Base-by-base conservation (phyloP, 2,329 filamentous ascomycete genomes). In the Magnaporthiopsis incrustans region DNA sequence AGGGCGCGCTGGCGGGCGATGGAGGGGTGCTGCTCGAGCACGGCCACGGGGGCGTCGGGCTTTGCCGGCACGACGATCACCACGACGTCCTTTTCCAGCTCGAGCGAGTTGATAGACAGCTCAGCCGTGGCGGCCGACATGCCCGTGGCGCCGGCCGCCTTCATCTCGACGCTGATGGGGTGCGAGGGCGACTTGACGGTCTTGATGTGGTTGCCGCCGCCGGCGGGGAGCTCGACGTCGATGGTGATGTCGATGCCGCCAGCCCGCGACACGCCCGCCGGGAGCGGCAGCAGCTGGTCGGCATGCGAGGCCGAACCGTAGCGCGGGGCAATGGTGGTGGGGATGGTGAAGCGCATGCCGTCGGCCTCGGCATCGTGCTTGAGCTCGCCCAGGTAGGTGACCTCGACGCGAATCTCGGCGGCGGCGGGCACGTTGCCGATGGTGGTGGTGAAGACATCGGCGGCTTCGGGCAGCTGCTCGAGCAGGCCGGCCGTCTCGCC, bases 341-440 rank as follows among this genome's bases (percentile, higher is more conserved):
- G 89, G 5, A 92, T 83, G 5, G 84, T 91, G 70, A 89, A 89
- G 8, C 88, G 82, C 32, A 89, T 77, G 7, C 87, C 87, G 69
- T 92, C 86, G 3, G 83, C 78, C 66, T 87, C 84, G 58, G 85
- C 82, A 70, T 91, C 88, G 68, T 91, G 86, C 75, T 90, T 90
- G 63, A 91, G 78, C 70, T 91, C 88, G 2, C 85, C 85, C 10
- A 90, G 78, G 66, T 89, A 90, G 0, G 78, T 82, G 61, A 90
- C 83, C 15, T 86, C 78, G 5, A 90, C 81, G 3, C 78, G 10
- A 10, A 90, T 76, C 44, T 77, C 80, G 22, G 82, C 81, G 0
- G 79, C 79, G 0, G 83, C 79, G 0, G 87, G 85, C 0, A 92
- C 80, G 67, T 90, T 91, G 12, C 88, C 89, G 1, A 92, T 76